Evolutionary conservation across 2,329 filamentous ascomycete species (phyloP).

Genomic region (Fusarium setosum): DNA sequence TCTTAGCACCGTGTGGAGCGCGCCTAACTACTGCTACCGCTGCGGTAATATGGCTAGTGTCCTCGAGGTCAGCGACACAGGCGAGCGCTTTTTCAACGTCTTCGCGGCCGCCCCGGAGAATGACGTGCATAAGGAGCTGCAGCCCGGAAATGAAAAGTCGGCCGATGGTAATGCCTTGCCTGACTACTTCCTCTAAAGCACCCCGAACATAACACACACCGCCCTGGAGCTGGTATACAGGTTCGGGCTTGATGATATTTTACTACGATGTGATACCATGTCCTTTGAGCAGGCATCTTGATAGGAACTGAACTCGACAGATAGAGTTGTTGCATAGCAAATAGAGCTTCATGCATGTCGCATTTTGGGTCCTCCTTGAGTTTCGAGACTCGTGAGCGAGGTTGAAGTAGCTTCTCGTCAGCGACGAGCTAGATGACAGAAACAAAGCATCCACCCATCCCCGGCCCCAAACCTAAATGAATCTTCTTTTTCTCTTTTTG

Average conservation of each 20-base stretch:
- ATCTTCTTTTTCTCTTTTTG: constrained; percentile 24
- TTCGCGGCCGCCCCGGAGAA: constrained; percentile 98
- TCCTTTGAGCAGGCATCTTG: constrained; percentile 32
- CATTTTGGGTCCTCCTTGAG: constrained; percentile 26
- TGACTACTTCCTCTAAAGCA: constrained; percentile 75
- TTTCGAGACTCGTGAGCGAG: constrained; percentile 25
- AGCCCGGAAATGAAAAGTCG: constrained; percentile 79
- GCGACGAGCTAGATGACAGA: constrained; percentile 31
- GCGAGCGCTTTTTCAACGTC: constrained; percentile 96
- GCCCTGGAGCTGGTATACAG: constrained; percentile 11
- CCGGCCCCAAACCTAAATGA: constrained; percentile 15
- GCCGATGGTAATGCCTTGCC: constrained; percentile 72
- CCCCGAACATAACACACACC: constrained; percentile 13
- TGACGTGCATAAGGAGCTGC: constrained; percentile 87
- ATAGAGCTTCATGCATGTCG: constrained; percentile 40
- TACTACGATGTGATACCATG: constrained; percentile 40
- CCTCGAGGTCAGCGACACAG: constrained; percentile 92
- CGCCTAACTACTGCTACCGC: constrained; percentile 94
- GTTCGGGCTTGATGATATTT: constrained; percentile 35
- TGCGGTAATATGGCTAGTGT: constrained; percentile 99
- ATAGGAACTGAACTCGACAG: constrained; percentile 16
- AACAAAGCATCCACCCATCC: constrained; percentile 33
- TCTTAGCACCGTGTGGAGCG: constrained; percentile 97
- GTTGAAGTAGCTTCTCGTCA: constrained; percentile 22
- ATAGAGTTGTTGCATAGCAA: constrained; percentile 40